Evolutionary conservation across 495 filamentous ascomycete species (phyloP), one percentile per base, ranked within the genome.

Genomic region (Hypoxylon crocopeplum): DNA sequence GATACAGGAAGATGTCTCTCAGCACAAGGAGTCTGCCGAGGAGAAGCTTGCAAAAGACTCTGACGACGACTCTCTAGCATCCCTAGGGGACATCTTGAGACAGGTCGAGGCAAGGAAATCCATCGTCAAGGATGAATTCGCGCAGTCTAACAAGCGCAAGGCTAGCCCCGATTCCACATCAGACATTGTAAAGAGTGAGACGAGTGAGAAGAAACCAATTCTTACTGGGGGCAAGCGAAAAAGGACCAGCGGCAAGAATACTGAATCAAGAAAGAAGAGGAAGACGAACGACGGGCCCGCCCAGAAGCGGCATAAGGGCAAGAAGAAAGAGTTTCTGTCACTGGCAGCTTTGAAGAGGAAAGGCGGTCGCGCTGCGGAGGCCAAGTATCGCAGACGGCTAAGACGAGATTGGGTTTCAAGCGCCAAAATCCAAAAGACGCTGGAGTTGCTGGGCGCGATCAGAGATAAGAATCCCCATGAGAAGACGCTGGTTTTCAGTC

Each of bases 401-500:
- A 77, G 84, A 29, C 83, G 86, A 52, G 76, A 79, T 29, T 93
- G 79, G 80, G 73, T 84, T 10, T 73, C 84, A 0, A 90, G 87
- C 44, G 85, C 88, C 4, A 95, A 94, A 64, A 85, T 89, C 41
- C 80, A 86, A 4, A 91, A 91, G 68, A 82, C 84, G 6, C 68
- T 93, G 37, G 86, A 91, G 61, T 80, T 93, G 27, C 75, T 93
- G 2, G 7, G 12, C 19, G 53, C 25, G 24, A 67, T 71, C 42
- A 44, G 59, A 11, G 64, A 70, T 13, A 57, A 67, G 21, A 47
- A 62, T n/a, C 60, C 67, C 15, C 56, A 63, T 79, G 78, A 94
- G 72, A 97, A 97, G 72, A 94, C 90, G 1, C 92, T 98, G 37
- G 83, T 98, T 56, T 98, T 98, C 73, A 91, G 87, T 48, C 90